These are phyloP conservation scores for Didymella sp. DNA, from an alignment of 2,329 filamentous ascomycete genomes.

Conservation along the genomic window DNA sequence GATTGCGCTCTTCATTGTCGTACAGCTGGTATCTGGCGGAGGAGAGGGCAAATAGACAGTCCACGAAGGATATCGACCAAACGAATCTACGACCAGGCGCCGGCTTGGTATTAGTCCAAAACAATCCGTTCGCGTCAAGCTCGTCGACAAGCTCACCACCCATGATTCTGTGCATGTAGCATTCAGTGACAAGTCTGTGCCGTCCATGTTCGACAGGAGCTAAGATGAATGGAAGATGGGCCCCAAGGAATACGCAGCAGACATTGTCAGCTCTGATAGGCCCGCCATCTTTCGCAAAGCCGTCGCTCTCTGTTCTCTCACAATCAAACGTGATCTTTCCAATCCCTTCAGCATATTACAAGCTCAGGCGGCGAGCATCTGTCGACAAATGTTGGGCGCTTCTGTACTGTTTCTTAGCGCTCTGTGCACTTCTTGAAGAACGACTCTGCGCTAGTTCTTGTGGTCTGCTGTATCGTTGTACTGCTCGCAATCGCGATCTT, in stretches of 20 bases:
- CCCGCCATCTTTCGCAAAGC: background rate
- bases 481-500: background rate
- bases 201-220: background rate
- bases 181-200: background rate
- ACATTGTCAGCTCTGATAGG: background rate
- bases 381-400: background rate
- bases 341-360: background rate
- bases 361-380: background rate
- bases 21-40: conserved; percentile 56
- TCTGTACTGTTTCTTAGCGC: background rate
- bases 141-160: background rate
- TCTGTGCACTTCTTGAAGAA: background rate
- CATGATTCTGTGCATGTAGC: background rate
- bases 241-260: background rate
- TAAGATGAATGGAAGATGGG: background rate
- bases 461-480: background rate
- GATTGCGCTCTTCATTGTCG: conserved; percentile 55
- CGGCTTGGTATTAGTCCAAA: background rate
- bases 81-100: background rate
- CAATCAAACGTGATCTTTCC: background rate
- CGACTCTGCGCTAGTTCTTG: background rate
- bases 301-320: background rate
- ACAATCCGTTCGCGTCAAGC: background rate
- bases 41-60: conserved; percentile 32
- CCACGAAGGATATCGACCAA: background rate